phyloP scores from a whole-genome alignment of 139 green algal species.

The Mesotaenium endlicherianum region DNA sequence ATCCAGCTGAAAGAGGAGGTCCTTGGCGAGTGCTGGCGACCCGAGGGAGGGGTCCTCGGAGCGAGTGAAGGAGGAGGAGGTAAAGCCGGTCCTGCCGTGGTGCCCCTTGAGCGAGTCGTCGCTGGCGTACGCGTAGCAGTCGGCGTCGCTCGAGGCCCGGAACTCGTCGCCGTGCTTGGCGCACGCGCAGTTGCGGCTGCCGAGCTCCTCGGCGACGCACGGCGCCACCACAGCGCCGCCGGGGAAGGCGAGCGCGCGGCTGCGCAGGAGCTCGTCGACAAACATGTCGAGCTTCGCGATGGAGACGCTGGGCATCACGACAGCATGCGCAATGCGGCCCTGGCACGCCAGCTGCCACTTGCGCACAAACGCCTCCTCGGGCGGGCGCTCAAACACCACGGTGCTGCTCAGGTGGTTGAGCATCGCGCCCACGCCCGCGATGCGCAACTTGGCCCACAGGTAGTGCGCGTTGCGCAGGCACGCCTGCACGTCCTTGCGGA shows the following conservation, averaged over 20 bases:
- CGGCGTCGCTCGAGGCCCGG: too few species aligned
- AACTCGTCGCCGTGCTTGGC: neutral
- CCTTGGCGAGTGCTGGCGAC: too few species aligned
- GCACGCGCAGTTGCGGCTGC: conserved; percentile 18
- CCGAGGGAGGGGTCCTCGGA: too few species aligned
- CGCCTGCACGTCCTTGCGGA: conserved; percentile 77
- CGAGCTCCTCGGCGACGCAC: conserved; percentile 17
- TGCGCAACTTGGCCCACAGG: conserved; percentile 22
- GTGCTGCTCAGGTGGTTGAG: conserved; percentile 54
- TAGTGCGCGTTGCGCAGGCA: conserved; percentile 44
- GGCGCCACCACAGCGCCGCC: neutral
- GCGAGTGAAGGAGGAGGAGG: too few species aligned
- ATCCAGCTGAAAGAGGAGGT: too few species aligned
- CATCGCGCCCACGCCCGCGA: conserved; percentile 32
- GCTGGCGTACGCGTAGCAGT: too few species aligned
- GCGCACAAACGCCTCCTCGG: conserved; percentile 41
- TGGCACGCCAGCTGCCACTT: conserved; percentile 79
- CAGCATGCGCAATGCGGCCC: conserved; percentile 91
- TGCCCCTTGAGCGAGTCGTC: too few species aligned
- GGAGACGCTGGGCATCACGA: conserved; percentile 96
- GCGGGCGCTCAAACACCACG: conserved; percentile 53
- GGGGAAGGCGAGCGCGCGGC: neutral
- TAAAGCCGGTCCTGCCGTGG: too few species aligned
- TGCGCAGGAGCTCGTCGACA: conserved; percentile 73
- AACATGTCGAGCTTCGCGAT: conserved; percentile 88